Evolutionary conservation across 148 eudicot genomes (phyloP).

Genomic region (Persicaria maculosa): DNA sequence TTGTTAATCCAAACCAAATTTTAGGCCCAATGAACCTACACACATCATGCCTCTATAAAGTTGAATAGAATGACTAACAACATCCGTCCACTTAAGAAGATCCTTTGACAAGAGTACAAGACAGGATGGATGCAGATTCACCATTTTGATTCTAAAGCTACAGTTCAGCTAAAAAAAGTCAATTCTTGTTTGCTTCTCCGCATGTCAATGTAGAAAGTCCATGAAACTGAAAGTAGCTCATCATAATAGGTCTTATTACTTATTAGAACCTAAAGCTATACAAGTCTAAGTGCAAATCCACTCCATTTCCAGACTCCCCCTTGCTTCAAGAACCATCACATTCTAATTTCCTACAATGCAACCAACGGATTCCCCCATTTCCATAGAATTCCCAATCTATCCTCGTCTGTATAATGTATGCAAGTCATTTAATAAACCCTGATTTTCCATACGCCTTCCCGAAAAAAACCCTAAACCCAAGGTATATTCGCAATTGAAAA

Average conservation of each 20-base stretch:
- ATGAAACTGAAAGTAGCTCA: not conserved
- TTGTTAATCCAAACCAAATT: not conserved
- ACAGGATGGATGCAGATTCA: no score
- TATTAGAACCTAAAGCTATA: not conserved
- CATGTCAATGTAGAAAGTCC: not conserved
- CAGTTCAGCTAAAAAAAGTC: no score
- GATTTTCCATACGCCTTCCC: not conserved
- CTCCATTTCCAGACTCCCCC: not conserved
- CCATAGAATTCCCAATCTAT: not conserved
- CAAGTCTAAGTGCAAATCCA: not conserved
- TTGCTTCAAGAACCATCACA: not conserved
- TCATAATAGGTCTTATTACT: not conserved
- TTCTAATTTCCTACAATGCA: not conserved
- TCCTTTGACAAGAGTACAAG: no score
- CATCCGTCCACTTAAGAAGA: no score
- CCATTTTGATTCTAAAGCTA: no score
- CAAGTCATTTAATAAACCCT: not conserved
- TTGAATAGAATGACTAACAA: no score
- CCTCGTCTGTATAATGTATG: not conserved
- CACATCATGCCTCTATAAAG: no score
- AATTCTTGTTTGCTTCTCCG: no score
- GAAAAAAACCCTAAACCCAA: not conserved
- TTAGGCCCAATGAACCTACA: no score
- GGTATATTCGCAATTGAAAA: not conserved
- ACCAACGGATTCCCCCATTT: not conserved